A percentile compares a stretch with the other conserved stretches of the same genome.
phyloP scores from a whole-genome alignment of 2,329 filamentous ascomycete genomes.

The Dactylellina drechsleri region DNA sequence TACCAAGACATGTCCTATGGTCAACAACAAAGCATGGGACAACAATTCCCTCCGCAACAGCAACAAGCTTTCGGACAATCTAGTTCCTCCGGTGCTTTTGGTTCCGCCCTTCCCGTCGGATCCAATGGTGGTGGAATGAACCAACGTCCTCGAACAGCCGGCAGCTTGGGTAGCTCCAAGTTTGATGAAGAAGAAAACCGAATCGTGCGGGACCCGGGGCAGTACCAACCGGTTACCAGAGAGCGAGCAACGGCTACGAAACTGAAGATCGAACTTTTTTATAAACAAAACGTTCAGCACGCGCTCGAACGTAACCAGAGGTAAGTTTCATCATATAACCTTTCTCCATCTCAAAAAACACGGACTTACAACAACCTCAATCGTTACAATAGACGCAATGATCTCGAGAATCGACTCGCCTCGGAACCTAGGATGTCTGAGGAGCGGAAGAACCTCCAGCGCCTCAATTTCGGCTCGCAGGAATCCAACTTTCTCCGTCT shows the following conservation, averaged over 20 bases:
- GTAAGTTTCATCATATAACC: constrained; percentile 66
- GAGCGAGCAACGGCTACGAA: constrained; percentile 75
- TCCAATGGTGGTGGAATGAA: constrained; percentile 62
- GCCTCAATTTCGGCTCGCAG: constrained; percentile 83
- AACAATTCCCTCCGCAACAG: constrained; percentile 84
- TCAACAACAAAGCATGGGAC: constrained; percentile 66
- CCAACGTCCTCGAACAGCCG: constrained; percentile 85
- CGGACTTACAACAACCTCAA: background rate
- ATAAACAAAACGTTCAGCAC: constrained; percentile 97
- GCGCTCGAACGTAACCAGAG: constrained; percentile 94
- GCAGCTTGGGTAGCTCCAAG: constrained; percentile 83
- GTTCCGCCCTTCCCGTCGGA: constrained; percentile 73
- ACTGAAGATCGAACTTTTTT: constrained; percentile 79
- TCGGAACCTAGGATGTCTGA: constrained; percentile 74
- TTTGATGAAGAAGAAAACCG: constrained; percentile 82
- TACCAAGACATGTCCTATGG: constrained; percentile 60
- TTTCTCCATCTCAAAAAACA: constrained; percentile 5
- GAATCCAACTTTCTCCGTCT: constrained; percentile 95
- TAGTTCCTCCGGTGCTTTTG: constrained; percentile 70
- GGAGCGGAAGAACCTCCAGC: constrained; percentile 82
- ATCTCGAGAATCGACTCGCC: constrained; percentile 85
- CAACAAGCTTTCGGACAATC: constrained; percentile 95
- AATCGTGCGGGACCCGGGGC: constrained; percentile 76
- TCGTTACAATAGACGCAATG: constrained; percentile 75
- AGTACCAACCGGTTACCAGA: constrained; percentile 75